Evolutionary conservation across 371 early-diverging fungal species (phyloP).

Genomic region (Blakeslea trispora): DNA sequence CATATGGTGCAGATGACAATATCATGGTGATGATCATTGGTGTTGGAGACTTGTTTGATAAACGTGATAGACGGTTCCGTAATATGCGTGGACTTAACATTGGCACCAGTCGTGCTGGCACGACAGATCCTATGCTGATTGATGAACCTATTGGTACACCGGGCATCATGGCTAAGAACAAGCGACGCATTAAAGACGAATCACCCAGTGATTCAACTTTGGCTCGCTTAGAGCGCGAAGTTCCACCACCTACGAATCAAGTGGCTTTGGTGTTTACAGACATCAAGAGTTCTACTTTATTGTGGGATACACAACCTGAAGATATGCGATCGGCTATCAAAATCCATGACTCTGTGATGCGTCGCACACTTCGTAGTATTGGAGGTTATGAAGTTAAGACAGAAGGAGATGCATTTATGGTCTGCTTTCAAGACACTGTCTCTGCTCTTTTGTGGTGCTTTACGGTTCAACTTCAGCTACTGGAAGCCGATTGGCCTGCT

Average conservation of each 20-base stretch:
- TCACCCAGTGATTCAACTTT: conserved; percentile 63
- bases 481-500: conserved; percentile 90
- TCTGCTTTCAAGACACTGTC: conserved; percentile 85
- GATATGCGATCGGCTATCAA: conserved; percentile 91
- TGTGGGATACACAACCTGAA: conserved; percentile 88
- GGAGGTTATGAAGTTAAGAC: conserved; percentile 98
- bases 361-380: conserved; percentile 76
- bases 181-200: conserved; percentile 52
- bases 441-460: conserved; percentile 91
- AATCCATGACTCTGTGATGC: conserved; percentile 87
- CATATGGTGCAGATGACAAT: conserved; percentile 76
- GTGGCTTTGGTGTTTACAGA: conserved; percentile 94
- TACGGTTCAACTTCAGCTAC: conserved; percentile 81
- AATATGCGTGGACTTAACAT: conserved; percentile 28
- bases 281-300: conserved; percentile 89
- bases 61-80: conserved; percentile 32
- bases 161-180: conserved; percentile 35
- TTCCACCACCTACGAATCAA: conserved; percentile 85
- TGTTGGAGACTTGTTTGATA: conserved; percentile 72
- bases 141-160: conserved; percentile 35
- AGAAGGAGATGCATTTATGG: conserved; percentile 97
- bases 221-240: conserved; percentile 74
- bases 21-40: conserved; percentile 87
- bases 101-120: conserved; percentile 25
- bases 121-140: conserved; percentile 13